These are phyloP conservation scores for Populus alba DNA, from an alignment of 345 rosid species.

Conservation along the genomic window DNA sequence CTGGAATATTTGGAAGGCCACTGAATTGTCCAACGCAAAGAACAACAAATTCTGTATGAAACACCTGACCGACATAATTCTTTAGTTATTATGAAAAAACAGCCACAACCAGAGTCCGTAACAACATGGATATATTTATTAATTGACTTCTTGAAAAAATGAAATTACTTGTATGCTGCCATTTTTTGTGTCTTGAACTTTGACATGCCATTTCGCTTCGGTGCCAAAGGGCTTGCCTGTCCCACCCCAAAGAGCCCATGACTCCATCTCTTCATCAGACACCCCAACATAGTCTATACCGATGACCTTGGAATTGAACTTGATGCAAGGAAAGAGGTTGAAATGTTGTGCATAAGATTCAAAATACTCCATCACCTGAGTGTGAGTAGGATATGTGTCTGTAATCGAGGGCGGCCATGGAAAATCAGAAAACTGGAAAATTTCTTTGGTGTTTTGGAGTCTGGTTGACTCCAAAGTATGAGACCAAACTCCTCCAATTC, in stretches of 20 bases:
- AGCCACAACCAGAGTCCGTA: background rate
- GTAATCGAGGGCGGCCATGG: slow-evolving; percentile 38
- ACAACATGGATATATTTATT: background rate
- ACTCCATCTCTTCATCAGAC: slow-evolving; percentile 26
- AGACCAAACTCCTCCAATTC: slow-evolving; percentile 36
- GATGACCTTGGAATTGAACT: slow-evolving; percentile 29
- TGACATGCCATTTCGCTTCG: slow-evolving; percentile 39
- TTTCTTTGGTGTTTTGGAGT: slow-evolving; percentile 24
- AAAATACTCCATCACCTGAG: slow-evolving; percentile 25
- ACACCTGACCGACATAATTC: slow-evolving; percentile 17
- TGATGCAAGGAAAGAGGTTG: slow-evolving; percentile 21
- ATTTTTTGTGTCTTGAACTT: slow-evolving; percentile 20
- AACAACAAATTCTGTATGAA: slow-evolving; percentile 37
- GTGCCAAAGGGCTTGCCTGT: slow-evolving; percentile 36
- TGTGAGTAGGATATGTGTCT: slow-evolving; percentile 18
- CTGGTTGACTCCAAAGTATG: slow-evolving; percentile 24
- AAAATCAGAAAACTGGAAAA: slow-evolving; percentile 37
- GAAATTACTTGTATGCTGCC: slow-evolving; percentile 15
- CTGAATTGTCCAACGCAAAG: slow-evolving; percentile 35
- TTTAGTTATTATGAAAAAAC: background rate
- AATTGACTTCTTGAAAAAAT: background rate
- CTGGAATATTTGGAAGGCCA: slow-evolving; percentile 35
- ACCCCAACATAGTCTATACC: slow-evolving; percentile 34
- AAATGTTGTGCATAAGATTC: slow-evolving; percentile 31
- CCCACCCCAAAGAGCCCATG: slow-evolving; percentile 42